Conservation (phyloP, 768 basidiomycete genomes). For the Ramaria sp. region DNA sequence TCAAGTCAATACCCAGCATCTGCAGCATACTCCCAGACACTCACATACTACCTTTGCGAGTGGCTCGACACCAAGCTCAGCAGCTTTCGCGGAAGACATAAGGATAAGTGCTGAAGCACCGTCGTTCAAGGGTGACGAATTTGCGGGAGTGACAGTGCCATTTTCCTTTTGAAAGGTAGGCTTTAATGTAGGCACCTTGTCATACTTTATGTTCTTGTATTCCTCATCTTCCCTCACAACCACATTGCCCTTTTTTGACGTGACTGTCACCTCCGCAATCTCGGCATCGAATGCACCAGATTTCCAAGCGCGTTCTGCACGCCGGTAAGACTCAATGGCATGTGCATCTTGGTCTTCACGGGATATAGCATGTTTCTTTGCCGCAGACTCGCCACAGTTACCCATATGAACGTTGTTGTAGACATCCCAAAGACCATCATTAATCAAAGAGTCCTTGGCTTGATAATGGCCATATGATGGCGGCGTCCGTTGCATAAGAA, state of each 20-base stretch:
- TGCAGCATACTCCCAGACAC: conserved; percentile 22
- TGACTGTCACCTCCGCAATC: conserved; percentile 82
- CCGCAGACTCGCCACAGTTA: conserved; percentile 84
- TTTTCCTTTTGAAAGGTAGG: conserved; percentile 84
- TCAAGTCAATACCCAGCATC: conserved; percentile 7
- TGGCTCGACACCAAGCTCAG: conserved; percentile 84
- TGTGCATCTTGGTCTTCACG: conserved; percentile 85
- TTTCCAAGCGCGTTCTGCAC: conserved; percentile 87
- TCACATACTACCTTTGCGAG: conserved; percentile 90
- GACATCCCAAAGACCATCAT: conserved; percentile 92
- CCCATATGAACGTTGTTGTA: conserved; percentile 99
- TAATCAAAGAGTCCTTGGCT: conserved; percentile 77
- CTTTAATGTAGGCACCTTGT: conserved; percentile 81
- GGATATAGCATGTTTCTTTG: conserved; percentile 70
- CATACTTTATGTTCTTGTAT: conserved; percentile 92
- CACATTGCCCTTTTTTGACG: conserved; percentile 89
- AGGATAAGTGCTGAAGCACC: conserved; percentile 93
- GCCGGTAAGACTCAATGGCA: conserved; percentile 91
- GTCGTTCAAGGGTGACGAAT: conserved; percentile 90
- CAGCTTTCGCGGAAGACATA: conserved; percentile 87
- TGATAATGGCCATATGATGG: conserved; percentile 85
- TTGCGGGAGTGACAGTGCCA: conserved; percentile 91
- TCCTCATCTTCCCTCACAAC: conserved; percentile 93
- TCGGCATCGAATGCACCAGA: conserved; percentile 77
- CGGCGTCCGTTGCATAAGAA: conserved; percentile 72